phyloP scores from a whole-genome alignment of 768 basidiomycete species.

The Amylocystis lapponica region DNA sequence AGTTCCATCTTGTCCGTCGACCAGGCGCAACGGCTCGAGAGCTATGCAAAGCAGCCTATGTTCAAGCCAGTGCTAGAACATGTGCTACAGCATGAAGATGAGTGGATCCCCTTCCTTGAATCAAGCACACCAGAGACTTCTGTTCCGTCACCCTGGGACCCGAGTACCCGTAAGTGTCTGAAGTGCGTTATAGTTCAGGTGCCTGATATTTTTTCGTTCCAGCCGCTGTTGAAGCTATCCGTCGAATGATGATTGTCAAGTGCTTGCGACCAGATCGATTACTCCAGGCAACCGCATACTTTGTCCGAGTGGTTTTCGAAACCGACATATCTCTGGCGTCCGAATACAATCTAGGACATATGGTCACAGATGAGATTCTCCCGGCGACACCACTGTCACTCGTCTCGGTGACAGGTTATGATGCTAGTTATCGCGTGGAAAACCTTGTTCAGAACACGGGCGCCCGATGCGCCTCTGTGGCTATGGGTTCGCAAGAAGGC shows the following conservation, averaged over 20 bases:
- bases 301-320: constrained; percentile 74
- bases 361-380: constrained; percentile 77
- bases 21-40: constrained; percentile 62
- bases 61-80: constrained; percentile 74
- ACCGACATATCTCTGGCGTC: constrained; percentile 73
- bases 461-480: constrained; percentile 79
- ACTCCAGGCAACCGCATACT: constrained; percentile 71
- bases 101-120: constrained; percentile 70
- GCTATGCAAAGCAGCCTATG: constrained; percentile 62
- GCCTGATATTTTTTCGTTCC: neutral
- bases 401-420: constrained; percentile 92
- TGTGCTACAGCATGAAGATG: constrained; percentile 51
- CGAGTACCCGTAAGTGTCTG: constrained; percentile 60
- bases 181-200: neutral
- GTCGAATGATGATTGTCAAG: constrained; percentile 75
- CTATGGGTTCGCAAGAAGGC: constrained; percentile 99
- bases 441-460: constrained; percentile 75
- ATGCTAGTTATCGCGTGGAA: constrained; percentile 96
- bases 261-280: constrained; percentile 92
- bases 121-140: constrained; percentile 58
- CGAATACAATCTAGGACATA: constrained; percentile 65
- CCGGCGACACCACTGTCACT: constrained; percentile 83
- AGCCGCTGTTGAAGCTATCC: constrained; percentile 73
- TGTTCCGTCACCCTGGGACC: constrained; percentile 78
- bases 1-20: constrained; percentile 55